A percentile compares a stretch with the other conserved stretches of the same genome.
phyloP scores from a whole-genome alignment of 306 rosid genomes.

The Dalbergia oliveri region DNA sequence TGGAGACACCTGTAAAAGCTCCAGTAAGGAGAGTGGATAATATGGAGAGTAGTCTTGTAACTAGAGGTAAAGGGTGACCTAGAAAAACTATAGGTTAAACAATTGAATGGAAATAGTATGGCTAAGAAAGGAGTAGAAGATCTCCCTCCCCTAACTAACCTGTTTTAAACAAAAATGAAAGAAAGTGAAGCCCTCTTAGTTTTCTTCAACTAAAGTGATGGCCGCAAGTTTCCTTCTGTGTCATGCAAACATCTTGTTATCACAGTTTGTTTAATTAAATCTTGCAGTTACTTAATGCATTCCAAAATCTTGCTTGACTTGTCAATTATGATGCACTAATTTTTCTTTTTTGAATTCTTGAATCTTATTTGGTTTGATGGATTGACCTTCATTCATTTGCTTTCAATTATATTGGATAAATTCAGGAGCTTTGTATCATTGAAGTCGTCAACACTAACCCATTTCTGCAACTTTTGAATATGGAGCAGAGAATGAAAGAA shows the following conservation, averaged over 20 bases:
- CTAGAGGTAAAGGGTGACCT: too few species aligned
- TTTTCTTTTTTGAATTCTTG: not conserved
- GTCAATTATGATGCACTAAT: not conserved
- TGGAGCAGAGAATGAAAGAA: conserved; percentile 79
- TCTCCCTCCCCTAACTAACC: not conserved
- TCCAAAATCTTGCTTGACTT: not conserved
- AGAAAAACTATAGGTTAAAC: too few species aligned
- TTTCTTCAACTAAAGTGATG: not conserved
- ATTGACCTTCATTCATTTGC: not conserved
- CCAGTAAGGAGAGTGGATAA: too few species aligned
- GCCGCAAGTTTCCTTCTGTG: conserved; percentile 18
- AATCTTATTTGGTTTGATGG: conserved; percentile 19
- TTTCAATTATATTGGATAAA: conserved; percentile 8
- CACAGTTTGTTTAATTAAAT: not conserved
- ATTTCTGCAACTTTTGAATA: conserved; percentile 25
- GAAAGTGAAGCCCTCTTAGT: not conserved
- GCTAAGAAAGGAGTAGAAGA: too few species aligned
- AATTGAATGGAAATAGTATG: too few species aligned
- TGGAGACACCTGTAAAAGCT: too few species aligned
- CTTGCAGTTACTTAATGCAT: not conserved
- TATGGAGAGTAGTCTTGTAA: too few species aligned
- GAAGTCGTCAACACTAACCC: conserved; percentile 5
- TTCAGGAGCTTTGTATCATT: not conserved
- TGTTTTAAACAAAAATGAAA: conserved; percentile 1
- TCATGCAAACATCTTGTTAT: not conserved